Conservation (phyloP, 164 flowering plant genomes). For the Tinospora cordifolia region DNA sequence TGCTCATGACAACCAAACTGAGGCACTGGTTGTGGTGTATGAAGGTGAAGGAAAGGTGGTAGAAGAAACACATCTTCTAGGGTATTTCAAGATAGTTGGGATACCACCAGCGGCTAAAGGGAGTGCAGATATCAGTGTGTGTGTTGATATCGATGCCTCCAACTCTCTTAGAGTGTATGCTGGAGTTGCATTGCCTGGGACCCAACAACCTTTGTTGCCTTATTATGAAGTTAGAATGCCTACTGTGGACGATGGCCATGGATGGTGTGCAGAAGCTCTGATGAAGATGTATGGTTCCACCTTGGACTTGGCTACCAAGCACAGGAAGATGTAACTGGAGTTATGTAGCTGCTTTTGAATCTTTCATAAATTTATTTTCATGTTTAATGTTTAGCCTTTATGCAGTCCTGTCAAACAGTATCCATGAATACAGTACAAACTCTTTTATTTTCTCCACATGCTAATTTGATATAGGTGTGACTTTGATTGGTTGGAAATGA, state of each 20-base stretch:
- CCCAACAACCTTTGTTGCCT: conserved; percentile 37
- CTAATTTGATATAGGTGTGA: background rate
- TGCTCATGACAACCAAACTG: conserved; percentile 63
- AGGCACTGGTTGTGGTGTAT: conserved; percentile 61
- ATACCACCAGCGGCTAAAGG: conserved; percentile 81
- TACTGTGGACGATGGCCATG: conserved; percentile 89
- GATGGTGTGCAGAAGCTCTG: conserved; percentile 86
- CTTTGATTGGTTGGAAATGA: no score
- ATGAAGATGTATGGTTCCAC: conserved; percentile 44
- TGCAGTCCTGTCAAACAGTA: background rate
- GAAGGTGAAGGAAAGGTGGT: conserved; percentile 66
- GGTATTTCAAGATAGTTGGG: conserved; percentile 68
- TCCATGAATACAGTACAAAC: background rate
- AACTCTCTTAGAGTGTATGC: conserved; percentile 63
- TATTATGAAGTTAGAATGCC: conserved; percentile 84
- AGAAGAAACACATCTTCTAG: conserved; percentile 64
- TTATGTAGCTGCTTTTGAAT: background rate
- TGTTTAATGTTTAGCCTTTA: background rate
- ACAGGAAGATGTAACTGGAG: conserved; percentile 27
- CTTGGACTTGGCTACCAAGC: conserved; percentile 44
- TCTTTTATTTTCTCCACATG: background rate
- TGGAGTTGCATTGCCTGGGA: conserved; percentile 51
- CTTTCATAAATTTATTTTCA: conserved; percentile 2
- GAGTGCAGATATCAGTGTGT: conserved; percentile 62
- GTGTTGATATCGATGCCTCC: conserved; percentile 85